Evolutionary conservation across 257 asterid species (phyloP).

Genomic region (Avicennia marina): DNA sequence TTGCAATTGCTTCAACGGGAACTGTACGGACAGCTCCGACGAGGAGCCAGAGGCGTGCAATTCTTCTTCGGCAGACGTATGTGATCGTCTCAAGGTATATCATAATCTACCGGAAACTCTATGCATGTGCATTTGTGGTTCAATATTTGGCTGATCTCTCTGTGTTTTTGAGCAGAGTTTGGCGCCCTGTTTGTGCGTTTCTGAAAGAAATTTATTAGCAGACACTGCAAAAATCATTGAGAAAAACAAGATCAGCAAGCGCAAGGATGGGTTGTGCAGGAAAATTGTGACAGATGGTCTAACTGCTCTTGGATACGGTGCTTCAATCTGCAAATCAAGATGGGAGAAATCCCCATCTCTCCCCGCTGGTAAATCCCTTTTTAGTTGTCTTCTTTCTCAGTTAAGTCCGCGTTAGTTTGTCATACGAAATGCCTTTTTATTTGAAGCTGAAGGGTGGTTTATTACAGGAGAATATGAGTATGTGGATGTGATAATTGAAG

Average conservation of each 20-base stretch:
- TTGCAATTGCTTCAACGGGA: constrained; percentile 48
- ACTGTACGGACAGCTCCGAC: constrained; percentile 37
- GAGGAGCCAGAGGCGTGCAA: constrained; percentile 41
- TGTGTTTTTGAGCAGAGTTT: constrained; percentile 32
- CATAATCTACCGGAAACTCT: background rate
- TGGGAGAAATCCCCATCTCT: constrained; percentile 52
- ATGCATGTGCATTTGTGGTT: too few species aligned
- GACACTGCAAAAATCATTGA: constrained; percentile 47
- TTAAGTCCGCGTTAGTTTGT: background rate
- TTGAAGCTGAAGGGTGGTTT: background rate
- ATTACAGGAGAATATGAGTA: constrained; percentile 54
- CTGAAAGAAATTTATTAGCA: constrained; percentile 54
- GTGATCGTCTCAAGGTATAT: constrained; percentile 50
- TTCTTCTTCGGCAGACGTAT: constrained; percentile 24
- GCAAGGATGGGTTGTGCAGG: constrained; percentile 31
- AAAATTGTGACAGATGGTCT: constrained; percentile 45
- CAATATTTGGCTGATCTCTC: background rate
- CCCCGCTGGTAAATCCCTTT: constrained; percentile 41
- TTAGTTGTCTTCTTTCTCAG: background rate
- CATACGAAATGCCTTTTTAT: too few species aligned
- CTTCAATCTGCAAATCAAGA: constrained; percentile 58
- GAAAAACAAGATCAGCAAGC: constrained; percentile 39
- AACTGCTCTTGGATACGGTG: constrained; percentile 46
- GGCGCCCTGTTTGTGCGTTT: constrained; percentile 35
- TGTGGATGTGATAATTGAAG: constrained; percentile 46